Evolutionary conservation across 495 filamentous ascomycete genomes (phyloP), one percentile per base, ranked within the genome.

Genomic region (Neohortaea acidophila): DNA sequence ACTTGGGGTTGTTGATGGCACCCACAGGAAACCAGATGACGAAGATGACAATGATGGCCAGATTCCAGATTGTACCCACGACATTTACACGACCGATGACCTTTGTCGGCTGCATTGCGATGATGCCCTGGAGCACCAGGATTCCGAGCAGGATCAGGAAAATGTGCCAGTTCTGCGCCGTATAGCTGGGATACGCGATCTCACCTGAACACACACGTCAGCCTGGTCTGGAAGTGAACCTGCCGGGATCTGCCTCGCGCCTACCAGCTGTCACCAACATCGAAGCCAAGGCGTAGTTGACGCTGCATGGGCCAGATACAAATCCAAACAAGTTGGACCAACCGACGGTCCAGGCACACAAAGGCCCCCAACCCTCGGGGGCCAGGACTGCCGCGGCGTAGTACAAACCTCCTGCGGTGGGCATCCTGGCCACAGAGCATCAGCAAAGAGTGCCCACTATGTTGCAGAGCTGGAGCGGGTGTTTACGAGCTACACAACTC

Each of bases 371-470:
- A 38, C 77, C 76, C 6, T 75, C 73, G 25, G 78, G 79, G 18
- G 80, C 80, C n/a, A 85, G 69, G 0, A 84, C 80, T 2, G 80
- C 79, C 19, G 79, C 64, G 15, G 80, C 78, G 54, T 85, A 85
- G 52, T 85, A 85, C 24, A 85, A 65, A 33, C 80, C 80, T 26
- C 80, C 80, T 51, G 75, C 77, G 26, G 77, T 80, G 11, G 73
- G 74, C 75, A 79, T 79, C 21, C n/a, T n/a, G n/a, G n/a, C n/a
- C n/a, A n/a, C n/a, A n/a, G n/a, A n/a, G n/a, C n/a, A n/a, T n/a
- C n/a, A n/a, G n/a, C n/a, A n/a, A n/a, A n/a, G n/a, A n/a, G n/a
- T n/a, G n/a, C n/a, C n/a, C n/a, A n/a, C n/a, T n/a, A n/a, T n/a
- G n/a, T n/a, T n/a, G n/a, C n/a, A n/a, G n/a, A n/a, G n/a, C n/a